Percentiles rank a stretch among this genome's conserved stretches.
Conservation (phyloP, 2,329 filamentous ascomycete genomes). For the Colletotrichum shisoi region DNA sequence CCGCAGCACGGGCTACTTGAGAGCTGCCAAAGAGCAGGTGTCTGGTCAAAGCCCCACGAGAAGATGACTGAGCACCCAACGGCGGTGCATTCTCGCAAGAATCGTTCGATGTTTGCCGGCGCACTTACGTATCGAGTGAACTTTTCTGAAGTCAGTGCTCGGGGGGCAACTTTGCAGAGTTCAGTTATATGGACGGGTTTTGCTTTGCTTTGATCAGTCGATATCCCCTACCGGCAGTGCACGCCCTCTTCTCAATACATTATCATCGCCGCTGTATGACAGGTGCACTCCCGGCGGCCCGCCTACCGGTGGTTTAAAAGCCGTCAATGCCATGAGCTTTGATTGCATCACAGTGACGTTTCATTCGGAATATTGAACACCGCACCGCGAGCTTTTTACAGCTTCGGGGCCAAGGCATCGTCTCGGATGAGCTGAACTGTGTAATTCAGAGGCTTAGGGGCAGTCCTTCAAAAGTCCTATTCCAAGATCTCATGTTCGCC, state of each 20-base stretch:
- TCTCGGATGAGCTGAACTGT: neutral
- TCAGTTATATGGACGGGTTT: neutral
- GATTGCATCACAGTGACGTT: neutral
- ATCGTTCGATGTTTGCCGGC: neutral
- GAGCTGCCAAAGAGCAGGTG: conserved; percentile 1
- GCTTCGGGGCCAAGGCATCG: neutral
- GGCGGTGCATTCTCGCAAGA: conserved; percentile 16
- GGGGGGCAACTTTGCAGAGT: neutral
- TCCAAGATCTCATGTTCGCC: too few relatives aligned
- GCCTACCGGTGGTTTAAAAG: too few relatives aligned
- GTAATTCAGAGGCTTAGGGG: neutral
- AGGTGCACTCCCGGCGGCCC: neutral
- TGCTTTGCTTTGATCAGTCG: neutral
- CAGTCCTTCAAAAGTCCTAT: neutral
- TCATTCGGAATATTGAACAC: conserved; percentile 1
- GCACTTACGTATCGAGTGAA: neutral
- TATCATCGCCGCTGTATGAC: neutral
- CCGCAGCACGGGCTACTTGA: conserved; percentile 21
- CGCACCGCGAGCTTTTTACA: neutral
- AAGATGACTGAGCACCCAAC: conserved; percentile 25
- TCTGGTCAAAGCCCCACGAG: conserved; percentile 14
- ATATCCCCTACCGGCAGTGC: neutral
- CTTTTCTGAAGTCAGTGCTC: neutral
- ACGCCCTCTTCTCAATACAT: neutral
- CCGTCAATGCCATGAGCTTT: neutral